Base-by-base conservation (phyloP, 768 basidiomycete genomes). In the Pholiota conissans region DNA sequence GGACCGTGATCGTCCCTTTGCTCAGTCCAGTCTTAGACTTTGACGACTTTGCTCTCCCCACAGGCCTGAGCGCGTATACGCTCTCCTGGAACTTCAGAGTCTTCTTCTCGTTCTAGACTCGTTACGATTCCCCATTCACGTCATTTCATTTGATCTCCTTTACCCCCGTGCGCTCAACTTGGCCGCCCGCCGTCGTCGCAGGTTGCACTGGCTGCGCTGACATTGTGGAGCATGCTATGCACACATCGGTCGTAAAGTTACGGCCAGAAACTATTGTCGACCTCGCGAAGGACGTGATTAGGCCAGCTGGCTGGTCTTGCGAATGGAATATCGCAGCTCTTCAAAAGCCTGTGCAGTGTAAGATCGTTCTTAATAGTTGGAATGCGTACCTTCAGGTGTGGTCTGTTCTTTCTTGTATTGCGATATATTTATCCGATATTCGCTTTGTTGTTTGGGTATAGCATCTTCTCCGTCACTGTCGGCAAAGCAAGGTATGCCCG, bases 301-400 rank as follows among this genome's bases (percentile, higher is more conserved):
- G 59, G 27, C 60, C 63, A 30, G 16, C 59, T 10, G 62, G 62
- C 9, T 62, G 60, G 61, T 55, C 47, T 13, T 73, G 72, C 65
- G 70, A 71, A 52, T 73, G 72, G 72, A 62, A 61, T 49, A 35
- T 39, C 29, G 49, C 49, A 5, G 29, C 55, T 20, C 18, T 54
- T 27, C 57, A 63, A 52, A 62, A 60, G 51, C 56, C 50, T 27
- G 26, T 39, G 5, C 53, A 59, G 39, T 73, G 72, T 52, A 55
- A 49, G 28, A 58, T 63, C 18, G 28, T 64, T 3, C 65, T 71
- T 22, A 56, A 56, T 6, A 67, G 69, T 46, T 73, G 69, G 71
- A 66, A 62, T 57, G 63, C 66, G 16, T 66, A 70, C 32, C 60
- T 63, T 40, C 63, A 70, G 71, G 72, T 71, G 45, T 49, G 61